Percentiles rank a stretch among this genome's conserved stretches.
phyloP scores from a whole-genome alignment of 2,329 filamentous ascomycete species.

The Alternaria postmessia region DNA sequence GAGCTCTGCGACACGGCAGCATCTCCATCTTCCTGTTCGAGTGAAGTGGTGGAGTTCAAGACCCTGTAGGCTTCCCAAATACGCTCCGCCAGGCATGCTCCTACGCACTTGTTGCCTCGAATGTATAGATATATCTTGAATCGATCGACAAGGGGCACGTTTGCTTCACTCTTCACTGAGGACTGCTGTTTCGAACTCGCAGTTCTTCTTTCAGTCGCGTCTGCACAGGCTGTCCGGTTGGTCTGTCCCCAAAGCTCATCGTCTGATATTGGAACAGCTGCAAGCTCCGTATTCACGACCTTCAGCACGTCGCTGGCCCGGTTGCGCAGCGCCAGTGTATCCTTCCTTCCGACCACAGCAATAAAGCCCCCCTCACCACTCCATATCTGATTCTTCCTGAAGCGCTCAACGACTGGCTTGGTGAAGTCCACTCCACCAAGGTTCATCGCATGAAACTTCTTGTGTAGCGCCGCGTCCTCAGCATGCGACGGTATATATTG shows the following conservation, averaged over 20 bases:
- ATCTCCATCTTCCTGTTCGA: constrained; percentile 26
- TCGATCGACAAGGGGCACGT: constrained; percentile 51
- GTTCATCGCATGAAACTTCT: constrained; percentile 70
- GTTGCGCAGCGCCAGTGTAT: constrained; percentile 61
- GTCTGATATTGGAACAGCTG: constrained; percentile 66
- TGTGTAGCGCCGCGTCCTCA: constrained; percentile 69
- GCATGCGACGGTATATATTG: constrained; percentile 69
- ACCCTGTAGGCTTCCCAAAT: constrained; percentile 66
- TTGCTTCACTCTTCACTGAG: constrained; percentile 29
- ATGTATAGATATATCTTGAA: constrained; percentile 71
- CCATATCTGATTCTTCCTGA: constrained; percentile 62
- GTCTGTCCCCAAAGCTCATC: constrained; percentile 65
- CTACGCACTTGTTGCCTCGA: constrained; percentile 68
- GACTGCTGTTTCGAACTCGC: constrained; percentile 40
- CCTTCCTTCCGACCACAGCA: constrained; percentile 65
- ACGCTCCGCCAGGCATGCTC: constrained; percentile 67
- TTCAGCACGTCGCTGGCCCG: constrained; percentile 64
- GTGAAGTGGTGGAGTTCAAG: constrained; percentile 39
- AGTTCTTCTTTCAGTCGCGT: constrained; percentile 3
- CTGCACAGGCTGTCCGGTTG: constrained; percentile 21
- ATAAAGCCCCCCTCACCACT: constrained; percentile 59
- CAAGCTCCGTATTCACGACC: constrained; percentile 69
- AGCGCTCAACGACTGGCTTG: constrained; percentile 63
- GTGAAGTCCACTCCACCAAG: constrained; percentile 68
- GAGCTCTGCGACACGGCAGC: constrained; percentile 33